Evolutionary conservation across 192 early-diverging fungal species (phyloP), one percentile per base, ranked within the genome.

Genomic region (Phlyctochytrium arcticum): DNA sequence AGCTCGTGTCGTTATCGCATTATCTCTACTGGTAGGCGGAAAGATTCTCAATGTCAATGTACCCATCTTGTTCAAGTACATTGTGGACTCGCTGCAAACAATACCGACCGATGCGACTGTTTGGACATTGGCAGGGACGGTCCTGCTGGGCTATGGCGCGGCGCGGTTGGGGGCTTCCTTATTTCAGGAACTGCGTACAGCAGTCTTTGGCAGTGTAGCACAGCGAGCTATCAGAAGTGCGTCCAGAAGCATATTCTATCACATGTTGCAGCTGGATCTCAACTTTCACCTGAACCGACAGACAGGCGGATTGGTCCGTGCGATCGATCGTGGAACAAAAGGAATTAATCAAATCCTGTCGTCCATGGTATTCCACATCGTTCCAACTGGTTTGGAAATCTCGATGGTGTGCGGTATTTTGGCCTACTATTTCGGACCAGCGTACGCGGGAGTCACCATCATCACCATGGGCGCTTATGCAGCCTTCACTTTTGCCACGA

Each of bases 311-410:
- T 78, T 99, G 36, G 94, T 91, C 36, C 84, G 97, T 6, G 95
- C 97, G 26, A 95, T 99, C 60, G 97, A 99, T 75, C 83, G 97
- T 23, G 75, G 73, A 30, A 83, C 76, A 68, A 92, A 91, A 79
- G 90, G 95, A n/a, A 98, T 99, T 67, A 94, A 92, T 64, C 94
- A 96, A 72, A 83, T 99, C 36, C 85, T 99, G 24, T 89, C 89
- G 21, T 92, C 93, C 21, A 82, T 98, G 74, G 92, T 99, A 7
- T 93, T 99, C 72, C 93, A 99, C 70, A 79, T 99, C 17, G 78
- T 93, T 31, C 97, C 97, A 2, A 99, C 97, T 34, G 79, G 89
- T 3, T 77, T 99, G 5, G 97, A 99, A 70, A 98, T 99, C 31
- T 82, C 88, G 4, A 88, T 99, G 64, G 97, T 99, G 6, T 97